Evolutionary conservation across 2,329 filamentous ascomycete species (phyloP), one percentile per base, ranked within the genome.

Genomic region (Microsporum audouinii): DNA sequence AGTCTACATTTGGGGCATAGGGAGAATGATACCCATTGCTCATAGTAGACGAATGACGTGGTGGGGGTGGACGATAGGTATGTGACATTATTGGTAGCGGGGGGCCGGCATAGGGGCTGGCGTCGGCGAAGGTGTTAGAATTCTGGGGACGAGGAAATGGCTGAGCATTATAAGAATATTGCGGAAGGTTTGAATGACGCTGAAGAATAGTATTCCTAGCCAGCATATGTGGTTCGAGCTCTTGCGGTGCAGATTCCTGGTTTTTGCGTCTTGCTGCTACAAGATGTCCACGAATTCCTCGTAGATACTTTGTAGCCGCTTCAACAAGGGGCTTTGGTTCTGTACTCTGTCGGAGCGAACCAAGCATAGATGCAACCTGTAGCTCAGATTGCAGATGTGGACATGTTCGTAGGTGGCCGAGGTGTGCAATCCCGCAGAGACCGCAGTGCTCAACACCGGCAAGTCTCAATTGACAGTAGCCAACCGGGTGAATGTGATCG

Each of bases 361-460:
- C 79, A 14, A 90, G 74, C 78, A 89, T 87, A 23, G 80, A 74
- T 60, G 80, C 78, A 14, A 90, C 77, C 67, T 88, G 81, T 2
- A 79, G 80, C 63, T 88, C 82, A 2, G 83, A 83, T 60, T 76
- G 77, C 58, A 89, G 77, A 68, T 85, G 82, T 12, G 84, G 82
- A 67, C 86, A 89, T 6, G 78, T 79, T 36, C 81, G 77, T 1
- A 73, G 71, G 59, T 77, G 69, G 2, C 84, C 84, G 64, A 77
- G 82, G 68, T 87, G 84, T 1, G 82, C 81, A 27, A 83, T 77
- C 14, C 84, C 84, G 63, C 86, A 88, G 5, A 88, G 77, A 5
- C 80, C 80, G 70, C 86, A 89, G 65, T 80, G 73, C 66, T 87
- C 84, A 1, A 80, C 76, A 1, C 83, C 82, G 6, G 81, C 79